Conservation (phyloP, 2,329 filamentous ascomycete species). For the Thelonectria rubi region DNA sequence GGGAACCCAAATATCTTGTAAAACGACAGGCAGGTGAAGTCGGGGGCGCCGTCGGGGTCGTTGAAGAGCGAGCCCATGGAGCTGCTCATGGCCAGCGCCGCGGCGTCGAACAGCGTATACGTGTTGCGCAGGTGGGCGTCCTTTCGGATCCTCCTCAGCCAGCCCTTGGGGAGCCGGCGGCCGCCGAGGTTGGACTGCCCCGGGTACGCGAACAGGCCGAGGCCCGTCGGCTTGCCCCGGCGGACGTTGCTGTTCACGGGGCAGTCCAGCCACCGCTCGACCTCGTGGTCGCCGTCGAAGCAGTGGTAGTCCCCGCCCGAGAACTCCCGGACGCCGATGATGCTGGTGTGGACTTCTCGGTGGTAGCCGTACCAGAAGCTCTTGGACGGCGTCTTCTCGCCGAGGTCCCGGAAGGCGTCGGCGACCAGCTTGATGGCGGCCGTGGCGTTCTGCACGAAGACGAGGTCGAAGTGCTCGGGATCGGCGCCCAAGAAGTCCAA, state of each 20-base stretch:
- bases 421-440: conserved; percentile 70
- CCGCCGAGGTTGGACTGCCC: conserved; percentile 78
- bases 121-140: conserved; percentile 35
- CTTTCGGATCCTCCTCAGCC: conserved; percentile 55
- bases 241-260: conserved; percentile 33
- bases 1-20: conserved; percentile 76
- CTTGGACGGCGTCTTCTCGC: conserved; percentile 55
- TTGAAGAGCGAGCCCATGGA: conserved; percentile 62
- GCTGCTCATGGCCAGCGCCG: conserved; percentile 70
- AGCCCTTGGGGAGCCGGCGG: conserved; percentile 66
- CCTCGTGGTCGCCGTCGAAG: conserved; percentile 67
- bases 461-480: conserved; percentile 66
- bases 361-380: conserved; percentile 69
- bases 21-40: conserved; percentile 69
- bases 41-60: conserved; percentile 61
- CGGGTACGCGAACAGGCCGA: conserved; percentile 68
- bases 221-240: conserved; percentile 30
- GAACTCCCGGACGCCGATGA: conserved; percentile 75
- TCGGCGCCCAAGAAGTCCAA: conserved; percentile 67
- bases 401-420: conserved; percentile 64
- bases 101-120: conserved; percentile 69
- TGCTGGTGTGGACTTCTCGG: conserved; percentile 67
- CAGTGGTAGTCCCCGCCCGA: conserved; percentile 62
- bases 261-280: conserved; percentile 55
- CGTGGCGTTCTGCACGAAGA: conserved; percentile 70